Conservation (phyloP, 2,329 filamentous ascomycete species). For the Onygenales sp. region DNA sequence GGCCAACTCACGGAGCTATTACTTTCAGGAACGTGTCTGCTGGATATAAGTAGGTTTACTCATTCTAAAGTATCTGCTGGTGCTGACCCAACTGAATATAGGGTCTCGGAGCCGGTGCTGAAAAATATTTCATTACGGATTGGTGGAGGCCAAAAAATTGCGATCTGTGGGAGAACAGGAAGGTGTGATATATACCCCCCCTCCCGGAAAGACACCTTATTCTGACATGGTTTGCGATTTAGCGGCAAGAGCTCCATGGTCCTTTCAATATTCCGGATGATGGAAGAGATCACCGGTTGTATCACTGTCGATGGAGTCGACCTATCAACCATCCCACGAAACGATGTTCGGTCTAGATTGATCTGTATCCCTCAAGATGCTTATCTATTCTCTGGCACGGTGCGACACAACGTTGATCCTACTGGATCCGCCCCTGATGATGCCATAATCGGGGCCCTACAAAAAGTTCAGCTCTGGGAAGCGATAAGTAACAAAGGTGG, state of each 20-base stretch:
- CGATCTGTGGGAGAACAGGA: constrained; percentile 14
- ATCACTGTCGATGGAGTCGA: constrained; percentile 7
- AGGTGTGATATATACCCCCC: background rate
- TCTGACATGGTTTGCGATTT: background rate
- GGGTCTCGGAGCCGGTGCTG: background rate
- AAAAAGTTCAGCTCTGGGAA: constrained; percentile 1
- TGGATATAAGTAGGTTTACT: constrained; percentile 1
- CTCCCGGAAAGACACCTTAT: too few relatives aligned
- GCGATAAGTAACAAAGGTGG: background rate
- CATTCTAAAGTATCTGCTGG: too few relatives aligned
- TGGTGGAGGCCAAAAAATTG: constrained; percentile 8
- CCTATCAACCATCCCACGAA: constrained; percentile 2
- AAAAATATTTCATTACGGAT: constrained; percentile 7
- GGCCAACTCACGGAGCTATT: constrained; percentile 10
- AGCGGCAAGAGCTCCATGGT: constrained; percentile 8
- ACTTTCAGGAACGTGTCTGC: background rate
- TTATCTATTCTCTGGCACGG: background rate
- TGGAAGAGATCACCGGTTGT: constrained; percentile 2
- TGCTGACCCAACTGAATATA: background rate
- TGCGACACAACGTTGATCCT: constrained; percentile 6
- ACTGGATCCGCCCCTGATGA: background rate
- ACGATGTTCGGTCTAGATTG: background rate
- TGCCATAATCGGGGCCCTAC: background rate
- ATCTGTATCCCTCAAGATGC: background rate
- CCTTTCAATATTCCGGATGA: constrained; percentile 2